These are phyloP conservation scores for Talaromyces islandicus DNA, from an alignment of 2,329 filamentous ascomycete species.

Conservation along the genomic window DNA sequence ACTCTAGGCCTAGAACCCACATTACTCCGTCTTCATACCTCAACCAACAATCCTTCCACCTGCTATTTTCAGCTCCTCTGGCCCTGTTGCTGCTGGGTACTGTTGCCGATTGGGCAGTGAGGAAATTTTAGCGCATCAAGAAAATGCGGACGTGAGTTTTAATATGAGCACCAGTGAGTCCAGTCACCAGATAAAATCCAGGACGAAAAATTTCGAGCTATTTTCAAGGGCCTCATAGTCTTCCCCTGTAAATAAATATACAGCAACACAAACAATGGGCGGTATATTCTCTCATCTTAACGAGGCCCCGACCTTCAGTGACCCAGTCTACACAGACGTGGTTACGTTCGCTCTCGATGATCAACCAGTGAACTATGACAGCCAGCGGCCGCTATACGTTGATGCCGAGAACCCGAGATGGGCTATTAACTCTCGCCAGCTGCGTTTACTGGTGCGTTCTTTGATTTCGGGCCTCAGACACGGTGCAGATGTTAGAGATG, in stretches of 20 bases:
- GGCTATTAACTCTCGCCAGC: constrained; percentile 30
- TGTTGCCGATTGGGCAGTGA: background rate
- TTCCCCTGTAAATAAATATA: background rate
- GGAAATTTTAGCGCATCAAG: background rate
- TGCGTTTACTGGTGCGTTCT: constrained; percentile 29
- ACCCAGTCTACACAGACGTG: constrained; percentile 29
- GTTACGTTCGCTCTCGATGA: constrained; percentile 35
- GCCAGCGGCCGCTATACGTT: constrained; percentile 35
- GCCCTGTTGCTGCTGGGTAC: background rate
- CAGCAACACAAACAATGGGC: constrained; percentile 1
- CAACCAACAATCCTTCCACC: background rate
- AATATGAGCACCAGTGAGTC: background rate
- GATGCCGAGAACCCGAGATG: constrained; percentile 35
- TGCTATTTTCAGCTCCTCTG: background rate
- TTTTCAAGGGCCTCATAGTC: background rate
- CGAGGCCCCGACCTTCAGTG: background rate
- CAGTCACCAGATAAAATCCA: background rate
- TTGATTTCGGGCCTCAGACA: constrained; percentile 35
- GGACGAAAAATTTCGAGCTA: background rate
- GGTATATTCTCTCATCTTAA: background rate
- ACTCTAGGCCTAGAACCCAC: background rate
- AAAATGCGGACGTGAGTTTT: background rate
- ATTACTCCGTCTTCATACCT: background rate
- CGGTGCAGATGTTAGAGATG: constrained; percentile 29
- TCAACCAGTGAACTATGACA: constrained; percentile 28